A percentile compares a stretch with the other conserved stretches of the same genome.
phyloP scores from a whole-genome alignment of 441 rosid species.

The Adansonia gregorii region DNA sequence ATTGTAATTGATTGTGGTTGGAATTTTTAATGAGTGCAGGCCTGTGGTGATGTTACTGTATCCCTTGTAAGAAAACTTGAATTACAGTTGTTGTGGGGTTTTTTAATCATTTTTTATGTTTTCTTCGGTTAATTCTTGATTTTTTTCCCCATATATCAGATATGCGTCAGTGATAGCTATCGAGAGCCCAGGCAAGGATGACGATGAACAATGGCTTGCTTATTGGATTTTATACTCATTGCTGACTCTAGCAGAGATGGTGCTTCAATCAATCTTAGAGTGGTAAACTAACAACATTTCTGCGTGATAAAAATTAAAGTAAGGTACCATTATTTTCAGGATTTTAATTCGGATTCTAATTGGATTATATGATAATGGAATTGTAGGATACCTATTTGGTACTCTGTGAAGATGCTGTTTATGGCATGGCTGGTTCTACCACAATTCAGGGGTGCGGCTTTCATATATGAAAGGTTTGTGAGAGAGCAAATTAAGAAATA shows the following conservation, averaged over 20 bases:
- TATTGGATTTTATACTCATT: conserved; percentile 89
- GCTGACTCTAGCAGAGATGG: conserved; percentile 71
- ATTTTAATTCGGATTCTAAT: neutral
- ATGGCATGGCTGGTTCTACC: conserved; percentile 83
- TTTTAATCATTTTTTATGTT: neutral
- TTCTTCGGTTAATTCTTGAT: neutral
- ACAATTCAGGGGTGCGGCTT: conserved; percentile 86
- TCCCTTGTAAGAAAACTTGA: conserved; percentile 61
- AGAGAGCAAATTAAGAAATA: conserved; percentile 59
- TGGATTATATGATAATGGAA: neutral
- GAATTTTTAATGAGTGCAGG: conserved; percentile 41
- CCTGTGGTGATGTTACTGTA: conserved; percentile 80
- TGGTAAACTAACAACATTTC: conserved; percentile 44
- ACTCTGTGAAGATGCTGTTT: conserved; percentile 59
- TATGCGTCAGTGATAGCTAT: conserved; percentile 89
- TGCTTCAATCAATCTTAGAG: conserved; percentile 64
- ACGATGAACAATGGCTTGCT: conserved; percentile 94
- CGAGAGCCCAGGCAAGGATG: conserved; percentile 69
- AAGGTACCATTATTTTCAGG: neutral
- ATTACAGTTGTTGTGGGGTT: neutral
- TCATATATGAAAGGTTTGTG: conserved; percentile 67
- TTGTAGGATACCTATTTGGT: conserved; percentile 86
- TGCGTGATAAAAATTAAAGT: neutral
- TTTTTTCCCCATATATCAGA: conserved; percentile 29
- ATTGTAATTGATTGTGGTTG: neutral